Percentiles rank a stretch among this genome's conserved stretches.
phyloP scores from a whole-genome alignment of 2,329 filamentous ascomycete genomes.

The Davidsoniella neocaledoniae region DNA sequence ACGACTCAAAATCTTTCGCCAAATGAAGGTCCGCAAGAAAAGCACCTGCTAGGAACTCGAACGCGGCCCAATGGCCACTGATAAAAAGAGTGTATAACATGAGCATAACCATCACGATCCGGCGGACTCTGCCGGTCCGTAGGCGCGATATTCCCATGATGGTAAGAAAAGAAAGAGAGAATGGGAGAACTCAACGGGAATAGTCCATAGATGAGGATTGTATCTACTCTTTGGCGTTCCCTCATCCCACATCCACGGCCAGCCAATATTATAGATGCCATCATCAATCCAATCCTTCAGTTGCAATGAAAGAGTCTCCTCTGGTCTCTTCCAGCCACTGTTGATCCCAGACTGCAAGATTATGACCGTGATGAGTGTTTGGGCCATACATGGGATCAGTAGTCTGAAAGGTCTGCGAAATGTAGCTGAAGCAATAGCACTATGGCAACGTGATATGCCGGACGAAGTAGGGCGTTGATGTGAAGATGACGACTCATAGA shows the following conservation, averaged over 20 bases:
- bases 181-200: conserved; percentile 42
- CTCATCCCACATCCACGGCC: conserved; percentile 15
- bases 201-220: conserved; percentile 45
- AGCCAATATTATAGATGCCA: conserved; percentile 11
- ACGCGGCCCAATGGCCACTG: conserved; percentile 4
- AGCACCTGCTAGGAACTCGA: conserved; percentile 33
- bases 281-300: conserved; percentile 29
- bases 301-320: conserved; percentile 24
- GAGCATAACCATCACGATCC: conserved; percentile 24
- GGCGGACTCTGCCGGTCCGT: conserved; percentile 23
- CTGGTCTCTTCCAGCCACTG: conserved; percentile 29
- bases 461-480: conserved; percentile 31
- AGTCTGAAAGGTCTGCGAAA: conserved; percentile 35
- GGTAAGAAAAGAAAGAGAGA: conserved; percentile 37
- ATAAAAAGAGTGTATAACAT: conserved; percentile 22
- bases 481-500: conserved; percentile 26
- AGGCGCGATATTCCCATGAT: conserved; percentile 32
- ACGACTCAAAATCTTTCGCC: conserved; percentile 17
- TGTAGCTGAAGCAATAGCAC: conserved; percentile 30
- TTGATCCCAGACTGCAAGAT: conserved; percentile 30
- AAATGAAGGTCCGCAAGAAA: conserved; percentile 37
- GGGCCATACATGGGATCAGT: conserved; percentile 32
- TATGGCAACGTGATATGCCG: conserved; percentile 25
- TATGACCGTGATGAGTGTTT: conserved; percentile 29
- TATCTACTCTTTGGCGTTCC: conserved; percentile 21